These are phyloP conservation scores for Pseudocercospora ulei DNA, from an alignment of 2,329 filamentous ascomycete species.

Conservation along the genomic window DNA sequence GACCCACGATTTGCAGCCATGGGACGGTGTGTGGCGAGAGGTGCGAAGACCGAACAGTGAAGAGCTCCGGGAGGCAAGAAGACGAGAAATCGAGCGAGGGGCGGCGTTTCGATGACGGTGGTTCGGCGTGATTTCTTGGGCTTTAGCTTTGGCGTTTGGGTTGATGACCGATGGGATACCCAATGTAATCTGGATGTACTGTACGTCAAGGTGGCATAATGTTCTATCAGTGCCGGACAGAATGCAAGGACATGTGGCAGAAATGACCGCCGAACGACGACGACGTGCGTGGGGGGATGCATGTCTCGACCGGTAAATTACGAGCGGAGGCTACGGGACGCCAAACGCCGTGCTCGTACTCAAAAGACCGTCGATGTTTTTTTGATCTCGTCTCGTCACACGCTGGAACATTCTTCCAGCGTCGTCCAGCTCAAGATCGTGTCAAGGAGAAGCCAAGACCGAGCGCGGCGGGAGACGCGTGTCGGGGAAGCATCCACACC, in stretches of 20 bases:
- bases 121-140: background rate
- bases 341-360: conserved; percentile 26
- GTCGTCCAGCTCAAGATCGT: conserved; percentile 32
- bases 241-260: conserved; percentile 26
- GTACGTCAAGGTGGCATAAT: conserved; percentile 1
- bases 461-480: conserved; percentile 30
- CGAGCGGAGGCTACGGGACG: conserved; percentile 21
- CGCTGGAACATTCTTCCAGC: conserved; percentile 12
- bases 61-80: conserved; percentile 18
- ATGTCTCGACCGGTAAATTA: conserved; percentile 31
- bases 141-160: conserved; percentile 7
- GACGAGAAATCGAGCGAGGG: conserved; percentile 19
- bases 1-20: conserved; percentile 25
- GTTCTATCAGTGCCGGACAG: background rate
- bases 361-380: conserved; percentile 30
- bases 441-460: conserved; percentile 23
- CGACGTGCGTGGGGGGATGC: too few species aligned
- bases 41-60: conserved; percentile 16
- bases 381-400: conserved; percentile 26
- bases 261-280: too few species aligned
- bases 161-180: conserved; percentile 11
- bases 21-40: conserved; percentile 31
- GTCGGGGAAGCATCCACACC: too few species aligned
- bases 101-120: conserved; percentile 4
- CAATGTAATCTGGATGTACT: conserved; percentile 8